Conservation (phyloP, 1,139 yeast species). For the Suhomyces guaymorum region DNA sequence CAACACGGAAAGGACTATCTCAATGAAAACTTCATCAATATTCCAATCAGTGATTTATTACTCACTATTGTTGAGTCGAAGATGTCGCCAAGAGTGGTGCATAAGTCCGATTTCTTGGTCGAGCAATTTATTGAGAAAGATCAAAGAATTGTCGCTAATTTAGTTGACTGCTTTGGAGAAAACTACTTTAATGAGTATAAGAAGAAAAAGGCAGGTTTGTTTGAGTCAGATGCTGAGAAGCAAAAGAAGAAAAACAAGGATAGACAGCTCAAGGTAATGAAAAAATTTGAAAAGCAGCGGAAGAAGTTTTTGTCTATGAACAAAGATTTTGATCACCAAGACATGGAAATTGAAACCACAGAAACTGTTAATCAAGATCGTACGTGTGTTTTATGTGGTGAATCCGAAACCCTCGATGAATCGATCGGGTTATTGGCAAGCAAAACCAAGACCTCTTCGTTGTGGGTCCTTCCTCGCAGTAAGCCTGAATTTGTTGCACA, state of each 20-base stretch:
- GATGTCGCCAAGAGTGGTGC: slow-evolving; percentile 48
- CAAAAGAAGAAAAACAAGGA: slow-evolving; percentile 42
- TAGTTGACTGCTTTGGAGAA: slow-evolving; percentile 59
- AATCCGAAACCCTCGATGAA: slow-evolving; percentile 45
- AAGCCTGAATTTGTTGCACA: slow-evolving; percentile 10
- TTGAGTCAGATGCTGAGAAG: slow-evolving; percentile 46
- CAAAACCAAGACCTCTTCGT: slow-evolving; percentile 36
- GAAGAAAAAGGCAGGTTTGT: slow-evolving; percentile 25
- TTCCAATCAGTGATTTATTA: slow-evolving; percentile 58
- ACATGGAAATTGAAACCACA: slow-evolving; percentile 12
- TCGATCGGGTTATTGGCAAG: slow-evolving; percentile 58
- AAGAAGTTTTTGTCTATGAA: slow-evolving; percentile 39
- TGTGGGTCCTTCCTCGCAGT: slow-evolving; percentile 50
- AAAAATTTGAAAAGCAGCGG: slow-evolving; percentile 44
- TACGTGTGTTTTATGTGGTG: slow-evolving; percentile 69
- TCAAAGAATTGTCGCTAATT: slow-evolving; percentile 48
- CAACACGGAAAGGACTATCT: slow-evolving; percentile 40
- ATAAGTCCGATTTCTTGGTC: slow-evolving; percentile 58
- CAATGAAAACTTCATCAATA: slow-evolving; percentile 48
- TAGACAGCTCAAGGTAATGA: slow-evolving; percentile 41
- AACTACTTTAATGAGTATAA: slow-evolving; percentile 48
- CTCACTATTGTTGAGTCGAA: slow-evolving; percentile 52
- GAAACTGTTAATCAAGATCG: slow-evolving; percentile 22
- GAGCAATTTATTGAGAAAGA: slow-evolving; percentile 52
- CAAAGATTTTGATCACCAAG: slow-evolving; percentile 25